Evolutionary conservation across 2,329 filamentous ascomycete genomes (phyloP).

Genomic region (Paraconiothyrium sp.): DNA sequence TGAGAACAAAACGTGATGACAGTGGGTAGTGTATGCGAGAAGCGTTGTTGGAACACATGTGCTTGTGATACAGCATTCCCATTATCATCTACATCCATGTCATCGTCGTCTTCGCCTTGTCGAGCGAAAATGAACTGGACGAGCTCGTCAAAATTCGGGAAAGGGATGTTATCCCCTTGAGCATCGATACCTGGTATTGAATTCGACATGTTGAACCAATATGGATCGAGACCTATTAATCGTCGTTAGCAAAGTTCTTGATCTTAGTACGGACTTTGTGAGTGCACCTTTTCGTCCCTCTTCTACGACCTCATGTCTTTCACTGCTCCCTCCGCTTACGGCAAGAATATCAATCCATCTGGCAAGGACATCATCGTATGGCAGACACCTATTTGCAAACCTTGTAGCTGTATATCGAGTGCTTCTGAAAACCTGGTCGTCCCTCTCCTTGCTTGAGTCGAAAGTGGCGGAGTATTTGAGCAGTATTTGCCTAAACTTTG

Average conservation of each 20-base stretch:
- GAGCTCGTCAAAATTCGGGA: constrained; percentile 57
- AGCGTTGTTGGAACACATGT: constrained; percentile 44
- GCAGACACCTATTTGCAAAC: constrained; percentile 88
- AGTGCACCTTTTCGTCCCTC: constrained; percentile 78
- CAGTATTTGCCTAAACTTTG: constrained; percentile 48
- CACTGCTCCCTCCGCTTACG: constrained; percentile 70
- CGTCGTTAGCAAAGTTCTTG: neutral
- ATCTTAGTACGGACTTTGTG: neutral
- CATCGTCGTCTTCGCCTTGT: constrained; percentile 44
- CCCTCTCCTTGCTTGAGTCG: constrained; percentile 28
- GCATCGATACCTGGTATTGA: constrained; percentile 35
- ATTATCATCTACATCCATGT: constrained; percentile 44
- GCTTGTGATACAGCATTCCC: constrained; percentile 37
- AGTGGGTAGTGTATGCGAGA: constrained; percentile 68
- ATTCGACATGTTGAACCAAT: constrained; percentile 74
- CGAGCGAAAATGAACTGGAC: constrained; percentile 57
- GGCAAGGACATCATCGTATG: constrained; percentile 79
- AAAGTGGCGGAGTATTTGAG: constrained; percentile 41
- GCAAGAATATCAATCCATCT: constrained; percentile 92
- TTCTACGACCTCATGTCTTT: constrained; percentile 84
- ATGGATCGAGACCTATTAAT: constrained; percentile 73
- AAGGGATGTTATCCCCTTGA: constrained; percentile 33
- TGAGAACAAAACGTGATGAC: constrained; percentile 75
- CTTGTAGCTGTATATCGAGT: constrained; percentile 84
- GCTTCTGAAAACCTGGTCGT: constrained; percentile 61